Percentiles rank a stretch among this genome's conserved stretches.
Evolutionary conservation across 2,329 filamentous ascomycete species (phyloP).

Genomic region (Penicillium sp.): DNA sequence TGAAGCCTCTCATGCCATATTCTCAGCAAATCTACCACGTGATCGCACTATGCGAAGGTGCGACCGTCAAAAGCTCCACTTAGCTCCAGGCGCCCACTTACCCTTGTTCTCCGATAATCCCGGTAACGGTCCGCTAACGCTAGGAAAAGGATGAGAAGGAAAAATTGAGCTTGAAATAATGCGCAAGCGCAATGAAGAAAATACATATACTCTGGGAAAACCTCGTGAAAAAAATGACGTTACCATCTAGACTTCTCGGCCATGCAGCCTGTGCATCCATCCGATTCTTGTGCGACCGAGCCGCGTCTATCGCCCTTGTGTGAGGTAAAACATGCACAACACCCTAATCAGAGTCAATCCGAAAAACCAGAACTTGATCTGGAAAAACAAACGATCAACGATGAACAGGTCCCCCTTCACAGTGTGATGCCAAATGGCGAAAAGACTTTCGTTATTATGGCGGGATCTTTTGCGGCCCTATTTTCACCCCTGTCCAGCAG

Average conservation of each 20-base stretch:
- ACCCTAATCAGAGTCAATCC: not conserved
- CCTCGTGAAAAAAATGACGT: not conserved
- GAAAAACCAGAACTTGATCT: not conserved
- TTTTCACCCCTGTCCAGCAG: constrained; percentile 20
- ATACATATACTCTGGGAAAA: not conserved
- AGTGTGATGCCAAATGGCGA: constrained; percentile 5
- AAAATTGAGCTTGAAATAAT: not conserved
- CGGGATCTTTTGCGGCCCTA: constrained; percentile 14
- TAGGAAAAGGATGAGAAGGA: not conserved
- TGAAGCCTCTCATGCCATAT: too few relatives aligned
- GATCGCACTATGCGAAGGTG: not conserved
- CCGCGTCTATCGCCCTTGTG: not conserved
- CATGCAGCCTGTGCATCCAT: not conserved
- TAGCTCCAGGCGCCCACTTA: not conserved
- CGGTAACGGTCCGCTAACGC: not conserved
- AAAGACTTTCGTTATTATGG: constrained; percentile 13
- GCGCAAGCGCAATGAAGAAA: not conserved
- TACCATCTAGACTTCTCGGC: not conserved
- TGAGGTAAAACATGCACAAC: not conserved
- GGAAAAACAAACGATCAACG: not conserved
- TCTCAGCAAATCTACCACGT: not conserved
- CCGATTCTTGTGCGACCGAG: not conserved
- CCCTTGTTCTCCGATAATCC: not conserved
- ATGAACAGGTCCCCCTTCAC: not conserved
- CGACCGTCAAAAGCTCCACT: not conserved